Evolutionary conservation across 257 asterid species (phyloP), one percentile per base, ranked within the genome.

Genomic region (Voacanga thouarsii): DNA sequence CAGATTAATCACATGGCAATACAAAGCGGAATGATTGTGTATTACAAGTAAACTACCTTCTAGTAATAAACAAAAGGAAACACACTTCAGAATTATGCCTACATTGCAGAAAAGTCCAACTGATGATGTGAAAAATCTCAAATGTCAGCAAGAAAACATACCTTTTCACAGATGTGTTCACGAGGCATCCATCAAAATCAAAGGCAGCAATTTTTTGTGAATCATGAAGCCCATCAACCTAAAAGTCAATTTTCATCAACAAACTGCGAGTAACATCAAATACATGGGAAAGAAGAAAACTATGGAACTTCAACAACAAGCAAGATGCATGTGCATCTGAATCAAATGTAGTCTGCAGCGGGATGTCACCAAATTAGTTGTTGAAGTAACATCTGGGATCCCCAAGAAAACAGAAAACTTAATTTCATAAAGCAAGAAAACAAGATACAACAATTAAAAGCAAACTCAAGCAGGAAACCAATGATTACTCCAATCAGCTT

Each of bases 111-210:
- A 37, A 15, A 53, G 10, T 41, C 33, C 49, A 30, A 15, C 43
- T 49, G 33, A 33, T 41, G 59, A 69, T 69, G 69, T 43, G n/a
- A 61, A 33, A 71, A 50, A 72, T 74, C 55, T 72, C 41, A 72
- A 72, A 81, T 50, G 47, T 47, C 37, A 74, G 44, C 50, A 77
- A 75, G 51, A 72, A 67, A n/a, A n/a, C 71, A 39, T 88, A 95
- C 99, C 89, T 93, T 79, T 75, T 90, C 85, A 95, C 97, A 55
- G 91, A 85, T 80, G 98, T 93, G 71, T 89, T 91, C 8, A 93
- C 99, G 73, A 93, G 96, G 79, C 98, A 93, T 78, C 99, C 99
- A 84, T 95, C 99, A 87, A 95, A 95, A 89, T 95, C 99, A 87
- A 95, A 95, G 61, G 99, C 99, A n/a, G 97, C 99, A 80, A 95